Evolutionary conservation across 208 protist species (phyloP), one percentile per base, ranked within the genome.

Genomic region (Trypanosoma avium): DNA sequence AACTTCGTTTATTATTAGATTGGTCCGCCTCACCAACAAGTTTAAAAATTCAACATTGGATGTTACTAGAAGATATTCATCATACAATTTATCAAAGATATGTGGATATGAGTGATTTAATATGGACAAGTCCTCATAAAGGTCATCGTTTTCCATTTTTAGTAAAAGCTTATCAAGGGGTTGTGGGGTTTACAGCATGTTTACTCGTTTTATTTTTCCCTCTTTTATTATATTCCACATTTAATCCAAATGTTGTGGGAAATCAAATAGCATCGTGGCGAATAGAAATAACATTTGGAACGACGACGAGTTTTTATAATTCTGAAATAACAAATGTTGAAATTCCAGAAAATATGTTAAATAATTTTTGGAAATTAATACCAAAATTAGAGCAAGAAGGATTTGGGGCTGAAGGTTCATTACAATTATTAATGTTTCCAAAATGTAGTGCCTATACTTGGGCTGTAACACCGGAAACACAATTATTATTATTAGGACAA

Each of bases 211-310:
- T 86, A 15, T 72, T 87, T 79, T 88, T 94, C 32, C 86, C 88
- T 35, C 73, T 94, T 1, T 74, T 92, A 30, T 84, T 85, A 54
- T 94, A 90, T 75, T 88, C 85, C 21, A 88, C 88, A 13, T 90
- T 89, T 58, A 84, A 76, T 42, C 83, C 86, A 57, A 70, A 77
- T 26, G 68, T 90, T 60, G 70, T 43, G 26, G 38, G 55, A 1
- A 93, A 84, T 45, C 13, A 24, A 1, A 61, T 85, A 24, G 12
- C 33, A 5, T 49, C 52, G 29, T 70, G 61, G 57, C 27, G 32
- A 0, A 52, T 47, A 24, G 35, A 65, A 32, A 48, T 76, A 2
- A 42, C 47, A 13, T 61, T 70, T 47, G 32, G 36, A 35, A 42
- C 17, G 26, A 50, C 27, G 3, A 47, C 40, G 29, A 27, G 48